Evolutionary conservation across 1,139 yeast genomes (phyloP).

Genomic region (Debaryomyces psychrophilus): DNA sequence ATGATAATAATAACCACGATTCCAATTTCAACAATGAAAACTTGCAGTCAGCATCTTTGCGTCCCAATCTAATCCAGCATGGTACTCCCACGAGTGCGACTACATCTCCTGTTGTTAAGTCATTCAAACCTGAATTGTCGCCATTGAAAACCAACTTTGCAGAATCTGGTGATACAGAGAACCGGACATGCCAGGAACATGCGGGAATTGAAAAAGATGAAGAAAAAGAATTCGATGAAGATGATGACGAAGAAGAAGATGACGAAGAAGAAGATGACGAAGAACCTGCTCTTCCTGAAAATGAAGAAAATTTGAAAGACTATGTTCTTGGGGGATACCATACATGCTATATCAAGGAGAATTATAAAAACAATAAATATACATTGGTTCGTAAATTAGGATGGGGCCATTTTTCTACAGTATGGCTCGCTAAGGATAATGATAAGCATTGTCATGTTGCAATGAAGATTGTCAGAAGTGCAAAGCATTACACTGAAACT

Average conservation of each 20-base stretch:
- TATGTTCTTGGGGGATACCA: constrained; percentile 87
- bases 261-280: constrained; percentile 41
- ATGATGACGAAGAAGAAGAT: constrained; percentile 48
- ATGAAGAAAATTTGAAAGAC: constrained; percentile 71
- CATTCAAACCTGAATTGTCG: constrained; percentile 42
- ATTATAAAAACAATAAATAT: constrained; percentile 61
- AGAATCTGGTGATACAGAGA: constrained; percentile 13
- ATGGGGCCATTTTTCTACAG: constrained; percentile 57
- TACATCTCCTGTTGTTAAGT: constrained; percentile 28
- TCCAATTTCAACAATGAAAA: constrained; percentile 13
- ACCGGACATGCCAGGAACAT: constrained; percentile 8
- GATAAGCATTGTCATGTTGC: constrained; percentile 69
- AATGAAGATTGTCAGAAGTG: constrained; percentile 79
- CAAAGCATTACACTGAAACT: constrained; percentile 76
- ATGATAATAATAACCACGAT: constrained; percentile 9
- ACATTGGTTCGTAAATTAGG: constrained; percentile 71
- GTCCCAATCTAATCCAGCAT: constrained; percentile 29
- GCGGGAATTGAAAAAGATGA: background rate
- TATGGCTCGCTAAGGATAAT: constrained; percentile 58
- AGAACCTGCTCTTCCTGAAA: constrained; percentile 44
- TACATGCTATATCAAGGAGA: constrained; percentile 79
- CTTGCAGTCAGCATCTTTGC: constrained; percentile 19
- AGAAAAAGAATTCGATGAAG: constrained; percentile 21
- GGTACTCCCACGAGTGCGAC: constrained; percentile 32
- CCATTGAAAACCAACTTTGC: constrained; percentile 41